A percentile compares a stretch with the other conserved stretches of the same genome.
Evolutionary conservation across 257 asterid genomes (phyloP).

Genomic region (Solanum tarijense): DNA sequence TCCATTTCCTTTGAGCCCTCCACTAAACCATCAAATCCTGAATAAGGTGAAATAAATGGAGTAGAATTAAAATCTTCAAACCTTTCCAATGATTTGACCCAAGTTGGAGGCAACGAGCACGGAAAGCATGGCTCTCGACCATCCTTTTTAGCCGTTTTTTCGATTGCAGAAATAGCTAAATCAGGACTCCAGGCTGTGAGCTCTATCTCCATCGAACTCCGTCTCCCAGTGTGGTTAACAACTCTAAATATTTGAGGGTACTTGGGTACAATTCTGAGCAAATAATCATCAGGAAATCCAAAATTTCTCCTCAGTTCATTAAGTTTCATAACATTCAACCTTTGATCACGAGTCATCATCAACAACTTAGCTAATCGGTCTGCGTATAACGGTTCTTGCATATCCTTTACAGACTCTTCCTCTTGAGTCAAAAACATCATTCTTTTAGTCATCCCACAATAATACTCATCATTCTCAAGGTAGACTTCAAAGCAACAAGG

Average conservation of each 20-base stretch:
- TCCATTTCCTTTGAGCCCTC: conserved; percentile 67
- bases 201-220: conserved; percentile 80
- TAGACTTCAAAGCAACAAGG: conserved; percentile 86
- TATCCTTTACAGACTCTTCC: conserved; percentile 68
- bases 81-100: conserved; percentile 53
- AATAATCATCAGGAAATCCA: conserved; percentile 86
- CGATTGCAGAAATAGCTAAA: conserved; percentile 52
- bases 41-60: conserved; percentile 72
- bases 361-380: conserved; percentile 63
- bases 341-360: conserved; percentile 75
- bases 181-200: conserved; percentile 46
- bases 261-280: conserved; percentile 71
- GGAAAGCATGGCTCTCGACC: conserved; percentile 49
- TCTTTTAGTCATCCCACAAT: conserved; percentile 51
- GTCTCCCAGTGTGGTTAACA: conserved; percentile 50
- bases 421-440: conserved; percentile 73
- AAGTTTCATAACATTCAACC: conserved; percentile 57
- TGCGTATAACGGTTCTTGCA: conserved; percentile 50
- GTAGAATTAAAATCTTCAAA: conserved; percentile 69
- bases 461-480: conserved; percentile 40
- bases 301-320: conserved; percentile 29
- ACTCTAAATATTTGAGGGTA: conserved; percentile 58
- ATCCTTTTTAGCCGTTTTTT: conserved; percentile 34
- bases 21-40: conserved; percentile 5
- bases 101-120: conserved; percentile 52